Evolutionary conservation across 805 yeast genomes (phyloP).

Genomic region (Metschnikowia similis): DNA sequence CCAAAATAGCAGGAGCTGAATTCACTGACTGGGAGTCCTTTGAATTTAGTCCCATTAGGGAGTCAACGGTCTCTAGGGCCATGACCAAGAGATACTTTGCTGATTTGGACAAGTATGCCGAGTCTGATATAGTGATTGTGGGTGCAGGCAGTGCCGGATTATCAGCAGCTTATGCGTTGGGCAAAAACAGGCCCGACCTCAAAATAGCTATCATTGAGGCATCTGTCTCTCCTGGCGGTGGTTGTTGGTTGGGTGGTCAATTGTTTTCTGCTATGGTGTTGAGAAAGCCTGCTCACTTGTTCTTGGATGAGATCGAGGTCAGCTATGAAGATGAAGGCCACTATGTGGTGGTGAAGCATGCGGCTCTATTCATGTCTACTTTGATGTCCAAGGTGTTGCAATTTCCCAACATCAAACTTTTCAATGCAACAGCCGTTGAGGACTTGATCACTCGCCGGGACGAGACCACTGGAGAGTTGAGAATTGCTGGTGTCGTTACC

Average conservation of each 20-base stretch:
- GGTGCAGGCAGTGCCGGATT: constrained; percentile 80
- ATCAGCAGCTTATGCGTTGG: constrained; percentile 70
- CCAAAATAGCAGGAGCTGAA: constrained; percentile 19
- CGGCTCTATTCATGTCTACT: constrained; percentile 72
- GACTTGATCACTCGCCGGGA: constrained; percentile 71
- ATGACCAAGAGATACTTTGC: constrained; percentile 73
- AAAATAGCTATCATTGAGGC: constrained; percentile 73
- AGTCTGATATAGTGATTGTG: constrained; percentile 67
- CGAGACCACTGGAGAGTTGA: constrained; percentile 49
- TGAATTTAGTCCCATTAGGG: constrained; percentile 68
- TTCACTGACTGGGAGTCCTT: constrained; percentile 65
- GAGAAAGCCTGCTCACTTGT: constrained; percentile 74
- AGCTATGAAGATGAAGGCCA: constrained; percentile 78
- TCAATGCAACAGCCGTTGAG: constrained; percentile 78
- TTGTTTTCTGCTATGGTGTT: constrained; percentile 73
- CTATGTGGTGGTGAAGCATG: constrained; percentile 76
- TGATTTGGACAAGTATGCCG: constrained; percentile 70
- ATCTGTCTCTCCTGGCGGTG: constrained; percentile 76
- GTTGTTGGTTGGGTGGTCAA: constrained; percentile 76
- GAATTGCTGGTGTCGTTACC: constrained; percentile 77
- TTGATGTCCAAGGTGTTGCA: constrained; percentile 62
- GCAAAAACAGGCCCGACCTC: constrained; percentile 69
- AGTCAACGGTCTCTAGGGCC: constrained; percentile 74
- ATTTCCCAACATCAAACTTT: constrained; percentile 71
- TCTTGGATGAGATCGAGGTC: constrained; percentile 58